Conservation (phyloP, 306 rosid genomes). For the Astragalus glycyphyllos region DNA sequence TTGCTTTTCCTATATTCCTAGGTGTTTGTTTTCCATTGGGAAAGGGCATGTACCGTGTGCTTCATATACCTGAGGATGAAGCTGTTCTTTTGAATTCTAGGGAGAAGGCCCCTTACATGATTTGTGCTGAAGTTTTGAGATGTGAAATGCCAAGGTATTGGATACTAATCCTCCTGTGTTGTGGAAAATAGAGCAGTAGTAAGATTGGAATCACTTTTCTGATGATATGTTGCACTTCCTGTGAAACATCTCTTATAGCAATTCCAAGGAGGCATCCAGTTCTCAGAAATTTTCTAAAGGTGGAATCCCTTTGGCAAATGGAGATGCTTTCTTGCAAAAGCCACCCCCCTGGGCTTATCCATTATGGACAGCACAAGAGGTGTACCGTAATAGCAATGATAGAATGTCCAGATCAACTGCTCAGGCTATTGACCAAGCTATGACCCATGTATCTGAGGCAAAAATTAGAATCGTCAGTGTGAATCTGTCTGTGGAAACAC, state of each 20-base stretch:
- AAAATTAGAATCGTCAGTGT: slow-evolving; percentile 68
- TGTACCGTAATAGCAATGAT: slow-evolving; percentile 82
- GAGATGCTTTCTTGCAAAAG: slow-evolving; percentile 81
- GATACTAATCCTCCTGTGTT: slow-evolving; percentile 22
- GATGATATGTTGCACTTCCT: slow-evolving; percentile 35
- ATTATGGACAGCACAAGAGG: slow-evolving; percentile 92
- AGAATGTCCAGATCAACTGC: slow-evolving; percentile 96
- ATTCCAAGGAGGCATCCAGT: slow-evolving; percentile 68
- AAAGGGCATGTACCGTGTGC: slow-evolving; percentile 82
- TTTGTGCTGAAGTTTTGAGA: slow-evolving; percentile 87
- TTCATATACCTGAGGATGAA: slow-evolving; percentile 94
- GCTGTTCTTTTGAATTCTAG: slow-evolving; percentile 94
- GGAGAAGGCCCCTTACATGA: slow-evolving; percentile 94
- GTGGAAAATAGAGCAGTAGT: slow-evolving; percentile 36
- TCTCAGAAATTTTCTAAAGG: slow-evolving; percentile 82
- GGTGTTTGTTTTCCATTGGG: slow-evolving; percentile 96
- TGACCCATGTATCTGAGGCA: slow-evolving; percentile 71
- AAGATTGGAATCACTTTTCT: slow-evolving; percentile 39
- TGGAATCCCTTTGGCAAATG: slow-evolving; percentile 96
- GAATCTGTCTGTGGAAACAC: slow-evolving; percentile 65
- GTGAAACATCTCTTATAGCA: slow-evolving; percentile 56
- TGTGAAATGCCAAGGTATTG: slow-evolving; percentile 81
- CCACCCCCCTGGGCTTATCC: slow-evolving; percentile 99
- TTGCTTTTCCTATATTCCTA: slow-evolving; percentile 49
- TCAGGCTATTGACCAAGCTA: slow-evolving; percentile 94